Percentiles rank a stretch among this genome's conserved stretches.
Conservation (phyloP, 495 filamentous ascomycete genomes). For the Emericellopsis terricola region DNA sequence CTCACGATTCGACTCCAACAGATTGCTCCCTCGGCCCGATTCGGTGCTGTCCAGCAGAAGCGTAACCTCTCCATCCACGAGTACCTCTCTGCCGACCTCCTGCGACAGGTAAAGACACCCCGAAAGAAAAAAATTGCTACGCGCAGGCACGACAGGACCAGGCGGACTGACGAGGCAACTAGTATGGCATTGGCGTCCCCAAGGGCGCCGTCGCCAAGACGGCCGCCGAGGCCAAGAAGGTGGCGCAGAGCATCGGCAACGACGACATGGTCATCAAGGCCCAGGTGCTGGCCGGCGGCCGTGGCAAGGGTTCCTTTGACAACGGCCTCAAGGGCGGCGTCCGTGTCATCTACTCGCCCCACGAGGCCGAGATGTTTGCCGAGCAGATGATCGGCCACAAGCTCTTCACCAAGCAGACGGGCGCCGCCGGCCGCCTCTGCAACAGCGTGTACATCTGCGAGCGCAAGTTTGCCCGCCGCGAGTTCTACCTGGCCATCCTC, state of each 20-base stretch:
- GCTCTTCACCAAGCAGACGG: slow-evolving; percentile 98
- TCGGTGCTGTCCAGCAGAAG: slow-evolving; percentile 42
- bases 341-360: slow-evolving; percentile 85
- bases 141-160: too few species aligned
- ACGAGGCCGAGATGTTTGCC: slow-evolving; percentile 86
- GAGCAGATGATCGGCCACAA: slow-evolving; percentile 99
- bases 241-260: slow-evolving; percentile 76
- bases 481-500: slow-evolving; percentile 95
- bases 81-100: slow-evolving; percentile 80
- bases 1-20: slow-evolving; percentile 8
- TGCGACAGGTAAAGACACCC: slow-evolving; percentile 49
- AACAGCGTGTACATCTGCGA: slow-evolving; percentile 96
- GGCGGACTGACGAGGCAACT: too few species aligned
- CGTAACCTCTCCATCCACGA: slow-evolving; percentile 91
- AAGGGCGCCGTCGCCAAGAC: slow-evolving; percentile 69
- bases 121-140: neutral
- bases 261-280: slow-evolving; percentile 99
- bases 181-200: slow-evolving; percentile 92
- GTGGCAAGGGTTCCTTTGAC: slow-evolving; percentile 93
- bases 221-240: slow-evolving; percentile 73
- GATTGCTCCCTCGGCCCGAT: slow-evolving; percentile 22
- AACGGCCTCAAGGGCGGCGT: slow-evolving; percentile 98
- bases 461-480: slow-evolving; percentile 95
- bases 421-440: slow-evolving; percentile 76
- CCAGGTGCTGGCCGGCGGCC: slow-evolving; percentile 91